Conservation (phyloP, 148 eudicot species). For the Rhododendron simsii region DNA sequence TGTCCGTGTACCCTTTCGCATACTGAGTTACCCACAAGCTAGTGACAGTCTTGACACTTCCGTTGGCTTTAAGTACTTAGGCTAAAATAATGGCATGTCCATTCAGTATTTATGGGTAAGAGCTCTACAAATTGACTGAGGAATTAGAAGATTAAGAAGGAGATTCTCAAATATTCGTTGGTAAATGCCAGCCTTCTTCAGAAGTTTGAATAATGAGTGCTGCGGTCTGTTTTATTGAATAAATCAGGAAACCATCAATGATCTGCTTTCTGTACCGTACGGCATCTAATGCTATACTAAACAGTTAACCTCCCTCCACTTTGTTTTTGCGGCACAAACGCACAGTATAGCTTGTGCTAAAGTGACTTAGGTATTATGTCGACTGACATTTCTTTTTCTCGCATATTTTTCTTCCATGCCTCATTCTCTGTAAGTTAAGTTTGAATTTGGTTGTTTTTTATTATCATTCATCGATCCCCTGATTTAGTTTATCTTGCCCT, state of each 20-base stretch:
- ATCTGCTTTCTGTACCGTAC: background rate
- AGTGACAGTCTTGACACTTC: background rate
- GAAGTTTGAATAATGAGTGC: background rate
- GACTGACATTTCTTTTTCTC: background rate
- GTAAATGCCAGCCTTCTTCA: background rate
- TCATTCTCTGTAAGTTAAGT: background rate
- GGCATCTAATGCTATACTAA: background rate
- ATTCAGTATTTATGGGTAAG: background rate
- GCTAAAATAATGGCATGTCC: background rate
- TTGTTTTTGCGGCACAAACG: background rate
- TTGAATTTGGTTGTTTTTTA: background rate
- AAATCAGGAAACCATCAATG: background rate
- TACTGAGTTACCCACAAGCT: background rate
- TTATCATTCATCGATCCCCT: background rate
- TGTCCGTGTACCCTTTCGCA: background rate
- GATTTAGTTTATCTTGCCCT: conserved; percentile 4
- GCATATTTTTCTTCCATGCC: background rate
- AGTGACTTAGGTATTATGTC: background rate
- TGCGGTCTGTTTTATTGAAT: background rate
- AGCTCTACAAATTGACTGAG: background rate
- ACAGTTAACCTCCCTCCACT: background rate
- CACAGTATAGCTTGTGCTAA: background rate
- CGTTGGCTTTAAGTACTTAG: background rate
- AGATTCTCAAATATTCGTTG: background rate
- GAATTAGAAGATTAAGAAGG: background rate